A percentile compares a stretch with the other conserved stretches of the same genome.
Evolutionary conservation across 1,284 basidiomycete species (phyloP).

Genomic region (Heliocybe sulcata): DNA sequence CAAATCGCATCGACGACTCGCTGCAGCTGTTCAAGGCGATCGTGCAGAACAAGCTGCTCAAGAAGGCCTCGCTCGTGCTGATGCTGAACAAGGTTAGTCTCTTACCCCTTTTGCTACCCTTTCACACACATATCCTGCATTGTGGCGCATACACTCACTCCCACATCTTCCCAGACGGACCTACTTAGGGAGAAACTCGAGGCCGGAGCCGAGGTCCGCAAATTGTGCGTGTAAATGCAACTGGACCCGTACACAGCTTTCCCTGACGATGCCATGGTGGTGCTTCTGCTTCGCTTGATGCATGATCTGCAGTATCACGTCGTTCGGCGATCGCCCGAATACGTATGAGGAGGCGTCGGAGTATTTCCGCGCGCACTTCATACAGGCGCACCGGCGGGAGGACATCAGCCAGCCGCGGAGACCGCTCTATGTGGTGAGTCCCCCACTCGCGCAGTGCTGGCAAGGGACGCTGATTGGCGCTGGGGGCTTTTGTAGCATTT

Average conservation of each 20-base stretch:
- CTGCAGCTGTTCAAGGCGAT: slow-evolving; percentile 68
- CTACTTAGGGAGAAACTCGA: slow-evolving; percentile 59
- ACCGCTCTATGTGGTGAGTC: slow-evolving; percentile 53
- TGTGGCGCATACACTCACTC: background rate
- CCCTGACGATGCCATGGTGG: slow-evolving; percentile 3
- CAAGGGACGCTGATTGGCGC: slow-evolving; percentile 3
- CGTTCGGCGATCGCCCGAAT: slow-evolving; percentile 70
- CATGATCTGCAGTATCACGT: slow-evolving; percentile 54
- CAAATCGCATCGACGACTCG: slow-evolving; percentile 75
- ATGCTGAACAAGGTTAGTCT: slow-evolving; percentile 79
- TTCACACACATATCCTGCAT: slow-evolving; percentile 10
- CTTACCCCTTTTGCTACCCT: too few relatives aligned
- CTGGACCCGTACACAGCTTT: slow-evolving; percentile 32
- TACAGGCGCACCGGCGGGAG: slow-evolving; percentile 62
- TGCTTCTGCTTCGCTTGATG: background rate
- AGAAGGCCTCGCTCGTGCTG: slow-evolving; percentile 64
- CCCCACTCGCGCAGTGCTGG: slow-evolving; percentile 11
- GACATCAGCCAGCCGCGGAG: slow-evolving; percentile 41
- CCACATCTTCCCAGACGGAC: slow-evolving; percentile 40
- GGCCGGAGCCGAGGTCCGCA: slow-evolving; percentile 55
- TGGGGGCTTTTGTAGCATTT: slow-evolving; percentile 50
- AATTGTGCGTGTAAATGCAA: slow-evolving; percentile 29
- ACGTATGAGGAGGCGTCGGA: slow-evolving; percentile 63
- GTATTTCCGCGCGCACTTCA: slow-evolving; percentile 75
- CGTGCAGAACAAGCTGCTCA: slow-evolving; percentile 67